Evolutionary conservation across 164 flowering plant genomes (phyloP).

Genomic region (Euptelea pleiosperma): DNA sequence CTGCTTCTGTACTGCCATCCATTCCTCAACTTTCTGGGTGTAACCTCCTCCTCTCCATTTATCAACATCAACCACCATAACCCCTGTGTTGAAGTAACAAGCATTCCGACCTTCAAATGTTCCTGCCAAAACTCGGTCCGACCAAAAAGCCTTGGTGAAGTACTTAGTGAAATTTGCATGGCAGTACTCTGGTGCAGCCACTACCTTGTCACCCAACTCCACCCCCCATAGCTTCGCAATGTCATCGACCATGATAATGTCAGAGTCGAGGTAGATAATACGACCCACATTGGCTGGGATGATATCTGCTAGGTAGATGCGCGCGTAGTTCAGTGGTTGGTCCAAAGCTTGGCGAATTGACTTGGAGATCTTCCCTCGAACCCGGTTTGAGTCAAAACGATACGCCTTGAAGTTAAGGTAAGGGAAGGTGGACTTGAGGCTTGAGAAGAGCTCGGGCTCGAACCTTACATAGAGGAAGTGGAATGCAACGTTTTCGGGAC

Average conservation of each 20-base stretch:
- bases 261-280: constrained; percentile 27
- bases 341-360: constrained; percentile 26
- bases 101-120: constrained; percentile 14
- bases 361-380: constrained; percentile 1
- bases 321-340: constrained; percentile 26
- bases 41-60: constrained; percentile 13
- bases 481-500: too few relatives aligned
- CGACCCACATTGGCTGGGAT: constrained; percentile 12
- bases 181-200: constrained; percentile 33
- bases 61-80: constrained; percentile 16
- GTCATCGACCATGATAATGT: constrained; percentile 27
- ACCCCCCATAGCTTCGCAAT: constrained; percentile 17
- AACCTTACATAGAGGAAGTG: too few relatives aligned
- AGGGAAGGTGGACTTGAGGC: too few relatives aligned
- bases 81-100: constrained; percentile 23
- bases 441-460: too few relatives aligned
- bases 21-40: constrained; percentile 3
- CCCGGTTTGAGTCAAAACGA: too few relatives aligned
- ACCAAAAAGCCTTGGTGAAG: constrained; percentile 27
- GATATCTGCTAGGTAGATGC: constrained; percentile 25
- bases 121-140: constrained; percentile 5
- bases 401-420: too few relatives aligned
- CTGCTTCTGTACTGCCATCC: constrained; percentile 20
- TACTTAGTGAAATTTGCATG: constrained; percentile 30
- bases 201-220: constrained; percentile 4